Evolutionary conservation across 2,329 filamentous ascomycete genomes (phyloP), one percentile per base, ranked within the genome.

Genomic region (Colletotrichum neosansevieriae): DNA sequence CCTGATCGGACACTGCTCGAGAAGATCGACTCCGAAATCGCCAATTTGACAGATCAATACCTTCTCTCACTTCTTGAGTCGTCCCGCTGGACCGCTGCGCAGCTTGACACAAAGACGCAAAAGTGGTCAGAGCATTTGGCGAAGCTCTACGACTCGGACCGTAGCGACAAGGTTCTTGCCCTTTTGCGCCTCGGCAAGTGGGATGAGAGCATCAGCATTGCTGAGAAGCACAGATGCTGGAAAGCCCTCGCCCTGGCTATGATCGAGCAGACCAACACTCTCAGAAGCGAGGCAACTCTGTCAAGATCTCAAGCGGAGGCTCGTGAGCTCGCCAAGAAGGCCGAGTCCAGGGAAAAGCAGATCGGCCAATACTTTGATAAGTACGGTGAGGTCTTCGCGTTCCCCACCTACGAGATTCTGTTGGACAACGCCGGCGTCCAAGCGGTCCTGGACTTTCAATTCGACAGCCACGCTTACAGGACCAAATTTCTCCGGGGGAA

Each of bases 391-490:
- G 81, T 83, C 1, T 94, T 92, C 77, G 90, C 91, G 3, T 90
- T 90, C 73, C 92, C 93, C 0, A 92, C 94, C 70, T 98, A 97
- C 77, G 88, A 92, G 65, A 90, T 91, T 71, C 85, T 95, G 62
- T 90, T 98, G 60, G 84, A 87, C 38, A 86, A 88, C 73, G 87
- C 88, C 63, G 87, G 91, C 51, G 84, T 92, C 49, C 85, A 89
- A 72, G 84, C 87, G 2, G 84, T 98, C 32, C 85, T 99, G 60
- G 86, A 90, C 73, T 92, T 92, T 67, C 84, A 90, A 29, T 81
- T 89, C 63, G 92, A 94, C 74, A 89, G 89, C 72, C 81, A 87
- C 58, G 81, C 82, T n/a, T 91, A 89, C 74, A 87, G 97, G 63
- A 97, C 94, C 0, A 85, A 85, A 58, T 99, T 94, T 74, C 84